Evolutionary conservation across 106 monocot genomes (phyloP).

Genomic region (Platanthera guangdongensis): DNA sequence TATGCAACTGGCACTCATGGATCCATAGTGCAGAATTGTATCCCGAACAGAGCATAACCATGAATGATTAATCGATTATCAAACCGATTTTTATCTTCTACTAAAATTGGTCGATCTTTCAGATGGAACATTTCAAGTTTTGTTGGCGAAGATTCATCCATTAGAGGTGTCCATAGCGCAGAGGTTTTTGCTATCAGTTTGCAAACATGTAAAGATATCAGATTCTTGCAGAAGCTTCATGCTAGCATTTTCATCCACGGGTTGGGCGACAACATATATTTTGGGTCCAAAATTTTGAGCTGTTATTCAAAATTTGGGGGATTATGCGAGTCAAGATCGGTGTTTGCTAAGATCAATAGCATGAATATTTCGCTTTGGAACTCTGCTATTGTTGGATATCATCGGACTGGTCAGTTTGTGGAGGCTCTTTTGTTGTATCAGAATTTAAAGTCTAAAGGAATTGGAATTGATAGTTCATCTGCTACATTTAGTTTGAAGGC

Average conservation of each 20-base stretch:
- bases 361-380: conserved; percentile 50
- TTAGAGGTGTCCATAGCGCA: not conserved
- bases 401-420: conserved; percentile 33
- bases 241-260: conserved; percentile 33
- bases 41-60: not conserved
- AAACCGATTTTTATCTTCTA: not conserved
- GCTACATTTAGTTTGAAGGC: conserved; percentile 58
- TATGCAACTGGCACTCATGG: no score
- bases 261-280: conserved; percentile 15
- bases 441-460: conserved; percentile 20
- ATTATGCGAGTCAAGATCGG: conserved; percentile 35
- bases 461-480: conserved; percentile 33
- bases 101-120: not conserved
- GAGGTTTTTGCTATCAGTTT: conserved; percentile 24
- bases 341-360: conserved; percentile 29
- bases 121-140: conserved; percentile 7
- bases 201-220: conserved; percentile 25
- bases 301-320: conserved; percentile 36
- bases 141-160: not conserved
- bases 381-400: conserved; percentile 52
- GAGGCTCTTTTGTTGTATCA: conserved; percentile 33
- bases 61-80: not conserved
- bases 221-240: conserved; percentile 34
- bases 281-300: conserved; percentile 43
- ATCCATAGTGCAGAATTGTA: not conserved